These are phyloP conservation scores for Myrmaecium sp. DNA, from an alignment of 2,329 filamentous ascomycete species.

Conservation along the genomic window DNA sequence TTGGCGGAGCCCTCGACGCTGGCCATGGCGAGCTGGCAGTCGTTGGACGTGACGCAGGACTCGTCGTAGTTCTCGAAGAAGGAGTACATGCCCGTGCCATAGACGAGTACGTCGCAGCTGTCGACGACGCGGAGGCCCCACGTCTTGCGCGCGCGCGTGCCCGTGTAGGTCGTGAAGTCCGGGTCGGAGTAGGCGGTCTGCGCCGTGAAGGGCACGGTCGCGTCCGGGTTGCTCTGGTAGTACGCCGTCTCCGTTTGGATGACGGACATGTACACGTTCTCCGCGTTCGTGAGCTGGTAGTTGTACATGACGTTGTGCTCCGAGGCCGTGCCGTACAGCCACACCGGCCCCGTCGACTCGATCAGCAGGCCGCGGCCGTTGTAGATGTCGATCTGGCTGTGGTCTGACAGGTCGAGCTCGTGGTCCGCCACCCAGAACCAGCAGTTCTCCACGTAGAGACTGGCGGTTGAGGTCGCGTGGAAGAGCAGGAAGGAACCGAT, in stretches of 20 bases:
- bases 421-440: constrained; percentile 90
- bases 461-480: constrained; percentile 37
- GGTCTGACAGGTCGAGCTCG: constrained; percentile 59
- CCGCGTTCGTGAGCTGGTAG: constrained; percentile 45
- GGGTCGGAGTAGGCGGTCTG: constrained; percentile 27
- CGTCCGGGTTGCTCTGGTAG: constrained; percentile 48
- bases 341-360: constrained; percentile 59
- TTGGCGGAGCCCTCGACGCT: constrained; percentile 22
- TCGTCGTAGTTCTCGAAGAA: constrained; percentile 44
- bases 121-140: constrained; percentile 29
- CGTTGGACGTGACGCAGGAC: constrained; percentile 26
- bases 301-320: constrained; percentile 57
- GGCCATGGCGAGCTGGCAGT: constrained; percentile 36
- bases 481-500: constrained; percentile 52
- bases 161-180: constrained; percentile 21
- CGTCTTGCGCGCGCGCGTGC: constrained; percentile 20
- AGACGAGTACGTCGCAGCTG: constrained; percentile 25
- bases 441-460: constrained; percentile 70
- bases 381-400: constrained; percentile 67
- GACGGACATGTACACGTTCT: constrained; percentile 45
- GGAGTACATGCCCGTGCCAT: constrained; percentile 35
- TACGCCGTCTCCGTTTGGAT: constrained; percentile 58
- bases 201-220: constrained; percentile 38
- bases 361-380: constrained; percentile 73
- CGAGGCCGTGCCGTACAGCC: constrained; percentile 51